Evolutionary conservation across 2,329 filamentous ascomycete species (phyloP), one percentile per base, ranked within the genome.

Genomic region (Onygenales sp.): DNA sequence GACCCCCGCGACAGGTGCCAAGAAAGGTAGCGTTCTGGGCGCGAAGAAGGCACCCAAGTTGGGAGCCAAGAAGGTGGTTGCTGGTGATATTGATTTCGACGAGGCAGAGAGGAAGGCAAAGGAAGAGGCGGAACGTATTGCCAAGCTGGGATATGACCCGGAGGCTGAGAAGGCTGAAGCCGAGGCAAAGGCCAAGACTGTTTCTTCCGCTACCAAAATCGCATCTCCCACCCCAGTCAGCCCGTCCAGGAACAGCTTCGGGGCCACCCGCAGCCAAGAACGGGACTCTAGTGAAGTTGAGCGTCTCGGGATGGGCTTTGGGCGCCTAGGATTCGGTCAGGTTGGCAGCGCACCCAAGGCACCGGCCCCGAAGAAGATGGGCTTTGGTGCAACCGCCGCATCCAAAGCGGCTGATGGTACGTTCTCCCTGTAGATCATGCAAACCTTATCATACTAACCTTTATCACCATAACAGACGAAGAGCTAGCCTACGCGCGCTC

Each of bases 61-160:
- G 9, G 93, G 92, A 38, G 92, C 85, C 32, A 97, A 97, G 82
- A 97, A 97, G 77, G 82, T 95, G 36, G 82, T 79, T 3, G 74
- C 75, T 35, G 80, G 77, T 45, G 87, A 91, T 60, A 91, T 98
- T 58, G 92, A 98, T 74, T 98, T 98, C 64, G 93, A 98, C 59
- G 93, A 92, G 69, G 93, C 91, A 2, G 93, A 98, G 77, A 89
- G 88, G 72, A 95, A 94, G 74, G 93, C 93, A 43, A 95, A 92
- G 70, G 93, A 97, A 72, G 93, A 98, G 72, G 93, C 91, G 2
- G 93, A 97, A 71, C 85, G 93, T 61, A 93, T 96, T 66, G 90
- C 86, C 68, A 95, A 95, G 73, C 77, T 98, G 21, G 93, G 93
- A 41, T 98, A 98, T 65, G 90, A 98, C 63, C 89, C 91, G 0